These are phyloP conservation scores for Russula abietina DNA, from an alignment of 768 basidiomycete genomes.

Conservation along the genomic window DNA sequence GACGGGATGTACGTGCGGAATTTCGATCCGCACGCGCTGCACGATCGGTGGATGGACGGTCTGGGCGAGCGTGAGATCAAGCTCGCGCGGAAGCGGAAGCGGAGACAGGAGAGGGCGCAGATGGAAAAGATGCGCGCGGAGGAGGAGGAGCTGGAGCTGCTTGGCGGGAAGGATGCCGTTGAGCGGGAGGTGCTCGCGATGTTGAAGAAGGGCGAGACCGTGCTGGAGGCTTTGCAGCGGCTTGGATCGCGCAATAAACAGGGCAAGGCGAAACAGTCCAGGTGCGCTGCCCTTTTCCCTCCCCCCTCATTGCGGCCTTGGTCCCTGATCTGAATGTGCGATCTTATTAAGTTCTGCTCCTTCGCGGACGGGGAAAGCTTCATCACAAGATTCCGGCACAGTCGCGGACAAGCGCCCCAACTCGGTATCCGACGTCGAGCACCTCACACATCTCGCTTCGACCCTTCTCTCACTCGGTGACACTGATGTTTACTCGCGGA, in stretches of 20 bases:
- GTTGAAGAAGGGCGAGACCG: constrained; percentile 86
- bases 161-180: constrained; percentile 57
- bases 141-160: constrained; percentile 63
- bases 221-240: constrained; percentile 83
- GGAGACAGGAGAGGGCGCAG: constrained; percentile 67
- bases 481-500: constrained; percentile 77
- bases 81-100: constrained; percentile 68
- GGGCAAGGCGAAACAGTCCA: constrained; percentile 27
- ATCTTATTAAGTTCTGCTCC: constrained; percentile 12
- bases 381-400: not conserved
- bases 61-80: constrained; percentile 82
- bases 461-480: constrained; percentile 83
- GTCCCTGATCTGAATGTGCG: not conserved
- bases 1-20: constrained; percentile 85
- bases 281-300: constrained; percentile 17
- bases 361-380: constrained; percentile 6
- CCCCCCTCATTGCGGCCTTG: not conserved
- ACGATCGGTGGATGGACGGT: constrained; percentile 96
- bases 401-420: constrained; percentile 21
- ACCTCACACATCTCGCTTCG: constrained; percentile 82
- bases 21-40: constrained; percentile 83
- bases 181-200: constrained; percentile 64
- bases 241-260: constrained; percentile 67
- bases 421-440: constrained; percentile 56
- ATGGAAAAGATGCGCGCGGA: constrained; percentile 63